Conservation (phyloP, 2,329 filamentous ascomycete species). For the Xylaria multiplex region DNA sequence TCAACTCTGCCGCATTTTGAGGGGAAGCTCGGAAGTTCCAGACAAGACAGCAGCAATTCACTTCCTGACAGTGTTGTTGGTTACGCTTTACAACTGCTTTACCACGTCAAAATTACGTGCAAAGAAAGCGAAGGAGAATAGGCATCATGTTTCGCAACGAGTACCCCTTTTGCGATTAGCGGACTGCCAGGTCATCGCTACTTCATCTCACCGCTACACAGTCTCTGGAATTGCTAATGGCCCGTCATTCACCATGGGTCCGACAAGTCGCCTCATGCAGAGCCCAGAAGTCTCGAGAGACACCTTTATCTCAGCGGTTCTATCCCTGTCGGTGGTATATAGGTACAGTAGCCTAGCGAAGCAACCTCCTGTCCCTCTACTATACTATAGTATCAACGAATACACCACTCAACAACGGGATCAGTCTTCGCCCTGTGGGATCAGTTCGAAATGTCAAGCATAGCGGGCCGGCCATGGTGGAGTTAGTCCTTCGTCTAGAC, state of each 20-base stretch:
- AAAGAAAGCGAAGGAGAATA: slow-evolving; percentile 14
- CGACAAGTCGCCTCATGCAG: slow-evolving; percentile 29
- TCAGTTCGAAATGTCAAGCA: slow-evolving; percentile 24
- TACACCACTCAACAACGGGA: background rate
- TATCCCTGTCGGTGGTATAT: slow-evolving; percentile 31
- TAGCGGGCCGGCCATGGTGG: slow-evolving; percentile 31
- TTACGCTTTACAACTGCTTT: slow-evolving; percentile 5
- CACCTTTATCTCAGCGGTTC: slow-evolving; percentile 20
- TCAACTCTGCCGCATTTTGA: slow-evolving; percentile 9
- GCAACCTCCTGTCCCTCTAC: slow-evolving; percentile 6
- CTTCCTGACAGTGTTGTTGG: slow-evolving; percentile 1
- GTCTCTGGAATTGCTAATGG: slow-evolving; percentile 29
- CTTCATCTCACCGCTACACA: slow-evolving; percentile 37
- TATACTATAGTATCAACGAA: slow-evolving; percentile 8
- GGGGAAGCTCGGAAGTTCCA: background rate
- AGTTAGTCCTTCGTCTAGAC: slow-evolving; percentile 26
- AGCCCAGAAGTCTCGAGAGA: slow-evolving; percentile 17
- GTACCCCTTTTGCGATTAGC: slow-evolving; percentile 35
- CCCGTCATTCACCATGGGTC: slow-evolving; percentile 33
- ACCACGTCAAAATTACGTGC: slow-evolving; percentile 5
- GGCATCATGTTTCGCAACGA: slow-evolving; percentile 24
- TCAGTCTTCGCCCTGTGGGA: slow-evolving; percentile 15
- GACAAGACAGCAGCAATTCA: slow-evolving; percentile 14
- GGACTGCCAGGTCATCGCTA: slow-evolving; percentile 33
- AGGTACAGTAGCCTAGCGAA: slow-evolving; percentile 22